Evolutionary conservation across 768 basidiomycete genomes (phyloP), one percentile per base, ranked within the genome.

Genomic region (Phaffia tasmanica): DNA sequence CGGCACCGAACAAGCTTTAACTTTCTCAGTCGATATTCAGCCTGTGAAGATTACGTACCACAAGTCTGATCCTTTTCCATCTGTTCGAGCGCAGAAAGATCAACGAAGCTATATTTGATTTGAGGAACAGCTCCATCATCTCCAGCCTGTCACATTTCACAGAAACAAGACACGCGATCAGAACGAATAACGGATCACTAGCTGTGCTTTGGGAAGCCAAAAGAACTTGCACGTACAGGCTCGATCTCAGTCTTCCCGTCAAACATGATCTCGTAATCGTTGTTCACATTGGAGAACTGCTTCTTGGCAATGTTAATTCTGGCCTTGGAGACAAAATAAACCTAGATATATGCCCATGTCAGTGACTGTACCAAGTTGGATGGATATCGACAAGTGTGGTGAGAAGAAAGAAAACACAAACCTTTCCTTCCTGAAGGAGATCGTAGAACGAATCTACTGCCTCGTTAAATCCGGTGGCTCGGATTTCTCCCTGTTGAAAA

Each of bases 281-380:
- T 95, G 70, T 81, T 78, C 59, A 94, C 77, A 73, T 88, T 90
- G 46, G 83, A 87, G 76, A 94, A 99, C 77, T 95, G 93, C 78
- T 92, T 97, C 80, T 95, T 98, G 42, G 93, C 94, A 18, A 97
- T 84, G 73, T 90, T 89, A 73, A 98, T 86, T 58, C 89, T 83
- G 6, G 88, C 95, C 74, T 86, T 88, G 0, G 90, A 90, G 63
- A 98, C 81, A 73, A 81, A 90, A 75, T 92, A 98, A 9, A 93
- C 92, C 73, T 74, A 49, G 18, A 47, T n/a, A 7, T 42, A 42
- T 42, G 35, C 35, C 11, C 35, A 11, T 14, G 47, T 14, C 15
- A 29, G 32, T 53, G 11, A 54, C 16, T 16, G 8, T 19, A 53
- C 19, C 23, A 62, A 49, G 16, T 11, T 19, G 49, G n/a, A 29